Conservation (phyloP, 805 yeast genomes). For the Teunomyces atbi region DNA sequence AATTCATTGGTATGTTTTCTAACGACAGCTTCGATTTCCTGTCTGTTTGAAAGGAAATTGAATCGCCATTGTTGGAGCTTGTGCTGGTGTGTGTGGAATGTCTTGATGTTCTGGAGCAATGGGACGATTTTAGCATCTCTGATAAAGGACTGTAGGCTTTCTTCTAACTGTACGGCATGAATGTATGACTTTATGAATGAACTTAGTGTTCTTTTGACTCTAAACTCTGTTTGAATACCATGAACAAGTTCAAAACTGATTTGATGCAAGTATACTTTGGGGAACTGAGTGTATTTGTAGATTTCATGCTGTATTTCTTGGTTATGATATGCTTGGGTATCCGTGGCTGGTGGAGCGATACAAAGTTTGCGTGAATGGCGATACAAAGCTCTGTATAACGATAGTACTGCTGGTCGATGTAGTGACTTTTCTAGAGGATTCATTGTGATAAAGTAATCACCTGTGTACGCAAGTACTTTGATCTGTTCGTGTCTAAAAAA, state of each 20-base stretch:
- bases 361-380: neutral
- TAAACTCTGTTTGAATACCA: constrained; percentile 5
- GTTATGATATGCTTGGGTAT: neutral
- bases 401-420: constrained; percentile 2
- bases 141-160: constrained; percentile 1
- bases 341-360: too few relatives aligned
- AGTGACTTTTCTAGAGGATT: neutral
- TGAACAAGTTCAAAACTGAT: constrained; percentile 2
- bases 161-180: neutral
- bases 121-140: neutral
- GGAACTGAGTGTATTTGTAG: constrained; percentile 1
- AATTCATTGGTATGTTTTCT: constrained; percentile 5
- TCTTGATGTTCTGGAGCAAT: neutral
- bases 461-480: too few relatives aligned
- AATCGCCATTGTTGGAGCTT: constrained; percentile 17
- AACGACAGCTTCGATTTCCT: constrained; percentile 11
- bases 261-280: constrained; percentile 2
- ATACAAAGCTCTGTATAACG: neutral
- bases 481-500: too few relatives aligned
- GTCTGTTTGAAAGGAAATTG: constrained; percentile 9
- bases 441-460: neutral
- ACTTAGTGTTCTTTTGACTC: neutral
- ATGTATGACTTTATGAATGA: neutral
- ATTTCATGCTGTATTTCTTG: neutral
- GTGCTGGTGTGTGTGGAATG: constrained; percentile 6